Evolutionary conservation across 1,139 yeast species (phyloP), one percentile per base, ranked within the genome.

Genomic region (Yamadazyma pseudoaaseri): DNA sequence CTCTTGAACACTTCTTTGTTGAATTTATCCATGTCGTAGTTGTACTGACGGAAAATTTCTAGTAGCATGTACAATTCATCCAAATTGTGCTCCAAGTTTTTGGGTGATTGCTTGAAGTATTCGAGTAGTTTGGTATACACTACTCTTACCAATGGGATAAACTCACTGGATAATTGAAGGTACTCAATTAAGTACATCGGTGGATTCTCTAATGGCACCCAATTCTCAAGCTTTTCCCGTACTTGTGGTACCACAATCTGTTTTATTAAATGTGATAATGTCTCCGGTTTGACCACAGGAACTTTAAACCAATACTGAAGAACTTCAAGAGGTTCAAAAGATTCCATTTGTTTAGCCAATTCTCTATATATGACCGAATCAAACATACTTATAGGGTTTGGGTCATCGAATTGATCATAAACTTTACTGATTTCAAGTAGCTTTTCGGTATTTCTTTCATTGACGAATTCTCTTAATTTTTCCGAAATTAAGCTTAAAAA

Each of bases 161-260:
- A 31, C 7, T 16, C 25, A 2, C 35, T 33, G 2, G 34, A 16
- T 4, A 36, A 14, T 29, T 27, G 31, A 8, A 43, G 31, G 25
- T 42, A 45, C 27, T 43, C 42, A n/a, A 44, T 20, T 2, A 45
- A 17, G 26, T 21, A 42, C 5, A 38, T 17, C 4, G 47, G 47
- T 8, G 41, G 38, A 13, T 34, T 16, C 1, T 24, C n/a, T 11
- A 37, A 11, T 6, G 45, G 41, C 2, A 16, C 13, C 46, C 47
- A 42, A 10, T 27, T 8, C 2, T 31, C 16, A 3, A 45, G 21
- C 3, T 26, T 10, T 13, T 28, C 20, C 4, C n/a, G 18, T 6
- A 42, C 22, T 13, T 17, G 25, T 5, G 49, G 48, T 8, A 36
- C 17, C n/a, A 45, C 21, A 4, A 23, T 35, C 21, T 42, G 39